Evolutionary conservation across 1,139 yeast species (phyloP), one percentile per base, ranked within the genome.

Genomic region (Starmera stellimalicola): DNA sequence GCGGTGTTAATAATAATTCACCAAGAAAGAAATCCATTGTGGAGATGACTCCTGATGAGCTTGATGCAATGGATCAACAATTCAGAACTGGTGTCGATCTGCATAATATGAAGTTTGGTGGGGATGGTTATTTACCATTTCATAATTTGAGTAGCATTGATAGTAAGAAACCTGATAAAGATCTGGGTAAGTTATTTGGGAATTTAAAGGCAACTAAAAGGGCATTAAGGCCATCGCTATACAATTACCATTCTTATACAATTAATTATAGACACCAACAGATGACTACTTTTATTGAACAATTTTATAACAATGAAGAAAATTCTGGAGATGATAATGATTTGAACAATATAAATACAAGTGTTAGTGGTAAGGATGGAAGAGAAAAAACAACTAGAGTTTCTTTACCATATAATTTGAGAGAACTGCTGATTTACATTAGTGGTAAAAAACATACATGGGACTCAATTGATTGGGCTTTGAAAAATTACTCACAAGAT

Each of bases 391-490:
- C 10, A 20, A n/a, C n/a, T n/a, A n/a, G n/a, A n/a, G n/a, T n/a
- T n/a, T 20, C 18, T n/a, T 16, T 27, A 8, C 47, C 45, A 5
- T 32, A 37, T 16, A 41, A 54, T 33, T 35, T 41, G 27, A 57
- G 84, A 43, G 71, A 68, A n/a, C 66, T 77, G 14, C 55, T 75
- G 39, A 68, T 77, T 18, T 73, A 75, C 46, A 63, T 79, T 12
- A 69, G 77, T 35, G 84, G 80, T 4, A 62, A 82, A 37, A 63
- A 62, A 30, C 81, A 76, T 52, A 77, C 88, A 1, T 75, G 87
- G 81, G 74, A 73, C 10, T 73, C 83, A 1, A 60, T 79, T n/a
- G 83, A 78, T 48, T 80, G 82, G 74, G 60, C 73, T 18, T 57
- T 78, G 33, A 63, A 63, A 34, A 61, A 66, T 31, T 60, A 68